phyloP scores from a whole-genome alignment of 768 basidiomycete species.

The Suillus brevipes region DNA sequence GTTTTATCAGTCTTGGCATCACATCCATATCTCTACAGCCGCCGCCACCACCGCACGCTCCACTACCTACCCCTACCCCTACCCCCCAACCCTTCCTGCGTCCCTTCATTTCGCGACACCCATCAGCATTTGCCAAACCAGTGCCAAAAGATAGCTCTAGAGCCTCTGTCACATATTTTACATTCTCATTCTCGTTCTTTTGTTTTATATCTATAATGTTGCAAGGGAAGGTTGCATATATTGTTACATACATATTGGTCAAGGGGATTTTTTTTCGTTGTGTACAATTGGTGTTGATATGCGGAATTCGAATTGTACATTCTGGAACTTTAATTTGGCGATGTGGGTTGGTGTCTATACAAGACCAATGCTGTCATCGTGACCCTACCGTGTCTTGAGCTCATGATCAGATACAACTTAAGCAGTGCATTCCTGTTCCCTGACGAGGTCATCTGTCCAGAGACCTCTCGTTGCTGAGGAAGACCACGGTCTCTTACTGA shows the following conservation, averaged over 20 bases:
- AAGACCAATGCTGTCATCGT: neutral
- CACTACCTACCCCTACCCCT: neutral
- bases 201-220: neutral
- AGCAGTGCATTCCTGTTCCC: neutral
- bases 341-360: no score
- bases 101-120: neutral
- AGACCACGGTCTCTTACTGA: neutral
- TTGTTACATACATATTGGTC: neutral
- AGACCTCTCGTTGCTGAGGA: neutral
- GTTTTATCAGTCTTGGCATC: neutral
- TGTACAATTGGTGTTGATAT: neutral
- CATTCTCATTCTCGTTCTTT: neutral
- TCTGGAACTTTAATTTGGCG: no score
- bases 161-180: conserved; percentile 3
- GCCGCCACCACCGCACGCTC: neutral
- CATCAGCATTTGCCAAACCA: neutral
- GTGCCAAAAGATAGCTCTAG: neutral
- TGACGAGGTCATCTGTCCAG: no score
- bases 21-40: neutral
- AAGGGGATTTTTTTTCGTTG: neutral
- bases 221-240: neutral
- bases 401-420: neutral
- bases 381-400: neutral
- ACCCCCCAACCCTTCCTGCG: neutral
- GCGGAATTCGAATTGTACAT: neutral